phyloP scores from a whole-genome alignment of 148 eudicot species.

The Nyssa sinensis region DNA sequence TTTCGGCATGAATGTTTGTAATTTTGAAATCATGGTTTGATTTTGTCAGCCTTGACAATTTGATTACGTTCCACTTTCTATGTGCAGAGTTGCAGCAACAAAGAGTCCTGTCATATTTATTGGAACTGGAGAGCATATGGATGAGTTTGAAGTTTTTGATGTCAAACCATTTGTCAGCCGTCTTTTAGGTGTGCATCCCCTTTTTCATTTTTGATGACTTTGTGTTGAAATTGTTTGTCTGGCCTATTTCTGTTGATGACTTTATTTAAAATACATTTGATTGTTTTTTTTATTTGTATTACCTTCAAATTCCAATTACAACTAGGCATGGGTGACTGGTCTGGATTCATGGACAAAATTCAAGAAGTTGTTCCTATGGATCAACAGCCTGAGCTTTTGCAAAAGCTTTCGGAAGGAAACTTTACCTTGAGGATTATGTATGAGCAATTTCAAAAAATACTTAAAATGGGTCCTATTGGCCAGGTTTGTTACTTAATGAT shows the following conservation, averaged over 20 bases:
- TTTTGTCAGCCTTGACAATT: background rate
- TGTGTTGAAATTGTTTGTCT: no score
- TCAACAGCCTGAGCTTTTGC: constrained; percentile 97
- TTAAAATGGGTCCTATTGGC: constrained; percentile 92
- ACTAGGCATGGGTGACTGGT: constrained; percentile 95
- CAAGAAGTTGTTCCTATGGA: constrained; percentile 98
- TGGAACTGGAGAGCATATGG: constrained; percentile 99
- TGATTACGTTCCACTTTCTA: background rate
- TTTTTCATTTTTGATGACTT: background rate
- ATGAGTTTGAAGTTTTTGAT: constrained; percentile 96
- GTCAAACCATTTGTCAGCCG: constrained; percentile 98
- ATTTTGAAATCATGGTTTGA: background rate
- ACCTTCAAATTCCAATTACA: constrained; percentile 4
- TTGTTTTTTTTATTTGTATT: background rate
- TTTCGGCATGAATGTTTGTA: no score
- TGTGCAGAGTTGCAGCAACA: constrained; percentile 93
- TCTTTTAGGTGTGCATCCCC: constrained; percentile 65
- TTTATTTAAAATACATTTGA: no score
- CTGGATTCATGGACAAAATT: constrained; percentile 95
- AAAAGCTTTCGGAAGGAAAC: constrained; percentile 90
- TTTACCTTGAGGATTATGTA: constrained; percentile 94
- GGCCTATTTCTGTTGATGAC: no score
- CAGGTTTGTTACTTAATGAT: constrained; percentile 70
- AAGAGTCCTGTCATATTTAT: constrained; percentile 98
- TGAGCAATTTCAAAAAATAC: constrained; percentile 89